Percentiles rank a stretch among this genome's conserved stretches.
Evolutionary conservation across 192 early-diverging fungal genomes (phyloP).

Genomic region (Rhizoclosmatium globosum): DNA sequence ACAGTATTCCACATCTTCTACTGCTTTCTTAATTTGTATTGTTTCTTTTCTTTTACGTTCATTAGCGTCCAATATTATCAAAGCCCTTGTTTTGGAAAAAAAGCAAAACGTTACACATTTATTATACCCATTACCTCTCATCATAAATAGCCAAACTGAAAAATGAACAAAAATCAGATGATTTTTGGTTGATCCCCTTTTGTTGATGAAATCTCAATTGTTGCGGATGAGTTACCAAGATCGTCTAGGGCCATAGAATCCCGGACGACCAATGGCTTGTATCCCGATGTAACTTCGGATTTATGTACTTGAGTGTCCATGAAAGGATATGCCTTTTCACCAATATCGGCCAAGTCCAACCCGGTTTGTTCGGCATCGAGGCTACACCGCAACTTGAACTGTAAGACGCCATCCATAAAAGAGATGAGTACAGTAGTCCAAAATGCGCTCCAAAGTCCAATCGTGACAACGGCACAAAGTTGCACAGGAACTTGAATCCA

Average conservation of each 20-base stretch:
- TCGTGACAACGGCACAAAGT: slow-evolving; percentile 72
- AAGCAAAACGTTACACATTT: not conserved
- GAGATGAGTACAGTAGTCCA: slow-evolving; percentile 76
- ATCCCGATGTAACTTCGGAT: not conserved
- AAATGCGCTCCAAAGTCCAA: slow-evolving; percentile 78
- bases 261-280: not conserved
- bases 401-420: slow-evolving; percentile 78
- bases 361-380: slow-evolving; percentile 74
- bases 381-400: slow-evolving; percentile 66
- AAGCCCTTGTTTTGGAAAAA: not conserved
- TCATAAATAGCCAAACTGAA: not conserved
- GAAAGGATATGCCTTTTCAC: slow-evolving; percentile 67
- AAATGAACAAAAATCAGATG: not conserved
- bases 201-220: not conserved
- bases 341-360: slow-evolving; percentile 83
- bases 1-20: too few relatives aligned
- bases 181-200: not conserved
- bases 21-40: not conserved
- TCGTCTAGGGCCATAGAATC: not conserved
- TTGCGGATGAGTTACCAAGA: not conserved
- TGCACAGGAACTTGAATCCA: slow-evolving; percentile 81
- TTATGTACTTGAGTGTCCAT: not conserved
- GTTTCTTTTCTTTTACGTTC: not conserved
- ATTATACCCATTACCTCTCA: not conserved
- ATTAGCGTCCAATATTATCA: not conserved